Base-by-base conservation (phyloP, 495 filamentous ascomycete genomes). In the Apodospora peruviana region DNA sequence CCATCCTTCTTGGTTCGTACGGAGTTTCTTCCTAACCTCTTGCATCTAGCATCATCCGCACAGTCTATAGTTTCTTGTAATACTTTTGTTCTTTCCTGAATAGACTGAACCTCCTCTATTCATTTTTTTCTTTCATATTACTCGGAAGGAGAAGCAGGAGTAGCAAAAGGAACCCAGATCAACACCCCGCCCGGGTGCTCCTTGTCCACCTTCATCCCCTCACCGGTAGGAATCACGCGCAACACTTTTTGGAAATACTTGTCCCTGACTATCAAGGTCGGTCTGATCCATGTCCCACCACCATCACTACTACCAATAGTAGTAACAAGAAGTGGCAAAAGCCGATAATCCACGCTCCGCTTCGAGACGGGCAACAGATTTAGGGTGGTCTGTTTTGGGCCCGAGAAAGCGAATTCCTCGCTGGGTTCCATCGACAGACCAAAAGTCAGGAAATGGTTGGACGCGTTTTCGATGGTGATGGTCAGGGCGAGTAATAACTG, bases 391-490 rank as follows among this genome's bases (percentile, higher is more conserved):
- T 84, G 77, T 70, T 96, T 97, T 4, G 87, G 75, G 0, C 93
- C 93, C 22, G 86, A 90, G 63, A 99, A 96, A 5, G 89, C 93
- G 64, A 99, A 99, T 12, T 87, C 79, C 50, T 95, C 90, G 58
- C 79, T 88, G 1, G 89, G 83, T 53, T 99, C 94, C 90, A 99
- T 96, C 9, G 80, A 78, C 24, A 96, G 61, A 18, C 83, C 87
- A 66, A 99, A 97, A 0, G 90, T 94, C 17, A 99, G 77, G 65
- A 93, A 91, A 59, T 97, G 91, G 59, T 81, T 84, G 2, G 94
- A 95, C 3, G 93, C 87, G 61, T 99, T 99, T 62, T 99, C 93
- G 51, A 97, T 77, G 5, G 82, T 86, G 55, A 95, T 87, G 19
- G 66, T 60, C 5, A 79, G 64, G 45, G 69, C 63, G 23, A 71